phyloP scores from a whole-genome alignment of 1,284 basidiomycete species.

The Pisolithus thermaeus region DNA sequence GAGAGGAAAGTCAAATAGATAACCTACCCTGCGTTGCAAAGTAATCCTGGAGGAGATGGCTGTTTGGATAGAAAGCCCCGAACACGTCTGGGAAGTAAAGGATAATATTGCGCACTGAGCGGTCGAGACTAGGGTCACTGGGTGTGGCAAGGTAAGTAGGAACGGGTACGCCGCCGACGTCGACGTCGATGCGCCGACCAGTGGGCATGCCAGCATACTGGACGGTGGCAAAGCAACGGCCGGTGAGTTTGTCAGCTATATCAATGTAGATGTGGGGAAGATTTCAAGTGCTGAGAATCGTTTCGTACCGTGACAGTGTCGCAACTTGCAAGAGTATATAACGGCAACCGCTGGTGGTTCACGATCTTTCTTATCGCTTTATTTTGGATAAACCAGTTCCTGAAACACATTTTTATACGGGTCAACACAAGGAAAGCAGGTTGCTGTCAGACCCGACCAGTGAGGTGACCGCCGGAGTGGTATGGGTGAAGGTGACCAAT shows the following conservation, averaged over 20 bases:
- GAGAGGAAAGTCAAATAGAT: no score
- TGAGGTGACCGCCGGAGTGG: no score
- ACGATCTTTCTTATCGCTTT: no score
- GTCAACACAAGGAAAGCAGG: no score
- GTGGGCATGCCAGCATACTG: constrained; percentile 42
- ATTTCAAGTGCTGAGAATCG: not conserved
- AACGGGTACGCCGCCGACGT: constrained; percentile 40
- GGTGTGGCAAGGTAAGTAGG: constrained; percentile 50
- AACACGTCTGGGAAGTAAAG: constrained; percentile 49
- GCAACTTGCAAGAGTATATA: no score
- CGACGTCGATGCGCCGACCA: constrained; percentile 26
- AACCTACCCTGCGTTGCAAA: constrained; percentile 44
- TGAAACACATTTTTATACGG: not conserved
- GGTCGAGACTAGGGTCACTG: constrained; percentile 3
- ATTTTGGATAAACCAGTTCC: no score
- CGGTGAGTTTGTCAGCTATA: constrained; percentile 16
- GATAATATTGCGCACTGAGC: constrained; percentile 36
- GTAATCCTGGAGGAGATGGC: constrained; percentile 48
- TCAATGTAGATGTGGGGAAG: not conserved
- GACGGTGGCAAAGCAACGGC: constrained; percentile 41
- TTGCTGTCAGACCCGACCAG: no score
- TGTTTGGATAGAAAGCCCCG: constrained; percentile 46
- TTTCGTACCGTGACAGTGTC: no score
- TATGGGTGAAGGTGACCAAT: no score
- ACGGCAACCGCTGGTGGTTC: no score